These are phyloP conservation scores for Fusarium sp. DNA, from an alignment of 2,329 filamentous ascomycete genomes.

Conservation along the genomic window DNA sequence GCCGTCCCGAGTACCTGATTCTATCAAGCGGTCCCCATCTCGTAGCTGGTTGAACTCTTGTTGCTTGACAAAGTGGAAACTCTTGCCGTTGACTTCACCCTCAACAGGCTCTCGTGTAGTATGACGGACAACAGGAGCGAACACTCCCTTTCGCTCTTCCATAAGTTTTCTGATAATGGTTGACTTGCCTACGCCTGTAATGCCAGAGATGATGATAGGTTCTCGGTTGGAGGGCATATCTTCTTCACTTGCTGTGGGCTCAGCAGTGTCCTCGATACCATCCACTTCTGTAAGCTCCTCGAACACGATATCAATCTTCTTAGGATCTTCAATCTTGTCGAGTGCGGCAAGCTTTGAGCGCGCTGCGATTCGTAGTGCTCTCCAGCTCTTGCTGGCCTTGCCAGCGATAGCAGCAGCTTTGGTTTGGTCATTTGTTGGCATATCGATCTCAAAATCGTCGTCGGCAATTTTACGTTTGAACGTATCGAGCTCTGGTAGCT, in stretches of 20 bases:
- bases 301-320: slow-evolving; percentile 71
- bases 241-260: slow-evolving; percentile 45
- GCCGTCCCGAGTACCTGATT: slow-evolving; percentile 61
- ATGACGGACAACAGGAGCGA: slow-evolving; percentile 66
- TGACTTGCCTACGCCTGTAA: slow-evolving; percentile 69
- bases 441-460: slow-evolving; percentile 87
- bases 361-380: slow-evolving; percentile 83
- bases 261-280: slow-evolving; percentile 48
- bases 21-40: slow-evolving; percentile 68
- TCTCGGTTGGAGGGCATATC: slow-evolving; percentile 59
- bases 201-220: slow-evolving; percentile 74
- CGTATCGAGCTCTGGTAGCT: slow-evolving; percentile 73
- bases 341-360: slow-evolving; percentile 79
- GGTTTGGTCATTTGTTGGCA: slow-evolving; percentile 72
- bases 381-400: slow-evolving; percentile 91
- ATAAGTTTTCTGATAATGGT: slow-evolving; percentile 71
- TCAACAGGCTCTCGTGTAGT: slow-evolving; percentile 62
- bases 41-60: slow-evolving; percentile 67
- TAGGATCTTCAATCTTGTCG: slow-evolving; percentile 87
- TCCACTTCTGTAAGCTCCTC: slow-evolving; percentile 57
- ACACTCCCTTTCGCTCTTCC: slow-evolving; percentile 70
- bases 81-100: slow-evolving; percentile 61
- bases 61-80: slow-evolving; percentile 66
- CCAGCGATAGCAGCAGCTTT: slow-evolving; percentile 68
- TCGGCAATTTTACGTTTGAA: slow-evolving; percentile 80